Evolutionary conservation across 805 yeast genomes (phyloP), one percentile per base, ranked within the genome.

Genomic region (Ogataea pilisensis): DNA sequence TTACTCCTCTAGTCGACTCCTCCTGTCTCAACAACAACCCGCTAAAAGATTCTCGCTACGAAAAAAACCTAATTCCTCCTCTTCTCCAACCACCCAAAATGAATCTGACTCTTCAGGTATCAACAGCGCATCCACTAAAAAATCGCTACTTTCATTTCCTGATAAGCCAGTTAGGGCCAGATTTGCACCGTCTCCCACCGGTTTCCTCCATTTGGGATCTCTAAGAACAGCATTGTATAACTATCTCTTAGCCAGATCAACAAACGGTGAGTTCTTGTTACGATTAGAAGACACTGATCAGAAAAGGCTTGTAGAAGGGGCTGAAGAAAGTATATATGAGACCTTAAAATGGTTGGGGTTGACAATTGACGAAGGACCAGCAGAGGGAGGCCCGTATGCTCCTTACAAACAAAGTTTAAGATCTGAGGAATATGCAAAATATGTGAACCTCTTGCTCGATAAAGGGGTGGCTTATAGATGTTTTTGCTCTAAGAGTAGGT

Each of bases 171-270:
- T 80, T 0, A 64, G 96, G 49, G 86, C 98, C 1, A 66, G 99
- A 48, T 93, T 93, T 63, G 99, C 99, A 0, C 99, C 99, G 0
- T 89, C 97, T 2, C 99, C 99, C 1, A 93, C 99, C 0, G 99
- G 99, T 0, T 77, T 77, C 46, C 69, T 93, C n/a, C 99, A 93
- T 59, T 60, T 93, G 44, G 99, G 99, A 0, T 90, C 97, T 0
- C 58, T 93, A 34, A 68, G 99, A 59, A 93, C 99, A 0, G 98
- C 98, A 0, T 63, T 93, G 16, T 93, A 88, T 64, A 93, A 93
- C 61, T 93, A 81, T 54, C 61, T 93, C 14, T 64, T 86, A 13
- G 98, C 99, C 0, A 78, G 70, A 51, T 70, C 75, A 39, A 87
- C 96, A 0, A 76, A 77, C 0, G 99, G 99, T 0, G 75, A 77